Conservation (phyloP, 2,329 filamentous ascomycete species). For the Grosmannia serpens region DNA sequence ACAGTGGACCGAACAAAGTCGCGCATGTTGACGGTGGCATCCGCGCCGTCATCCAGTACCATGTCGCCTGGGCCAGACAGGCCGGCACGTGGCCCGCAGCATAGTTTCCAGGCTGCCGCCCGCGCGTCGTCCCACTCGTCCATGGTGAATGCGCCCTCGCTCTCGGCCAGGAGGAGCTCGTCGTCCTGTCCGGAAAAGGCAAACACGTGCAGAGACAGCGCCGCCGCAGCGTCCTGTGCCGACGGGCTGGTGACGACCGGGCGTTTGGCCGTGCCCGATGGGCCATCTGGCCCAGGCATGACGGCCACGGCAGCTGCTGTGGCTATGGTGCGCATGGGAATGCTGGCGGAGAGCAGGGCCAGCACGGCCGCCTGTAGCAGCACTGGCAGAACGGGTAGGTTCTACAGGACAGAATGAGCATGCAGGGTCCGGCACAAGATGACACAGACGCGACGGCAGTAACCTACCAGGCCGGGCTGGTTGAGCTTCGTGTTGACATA, state of each 20-base stretch:
- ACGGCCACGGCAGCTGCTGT: conserved; percentile 56
- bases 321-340: conserved; percentile 66
- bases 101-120: conserved; percentile 52
- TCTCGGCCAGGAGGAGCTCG: conserved; percentile 67
- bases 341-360: conserved; percentile 67
- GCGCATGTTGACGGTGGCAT: conserved; percentile 34
- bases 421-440: neutral
- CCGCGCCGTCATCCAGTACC: conserved; percentile 30
- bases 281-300: conserved; percentile 38
- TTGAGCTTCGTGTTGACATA: conserved; percentile 48
- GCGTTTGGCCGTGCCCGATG: conserved; percentile 17
- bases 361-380: conserved; percentile 71
- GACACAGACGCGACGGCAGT: neutral
- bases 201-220: conserved; percentile 69
- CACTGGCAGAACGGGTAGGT: conserved; percentile 68
- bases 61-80: conserved; percentile 23
- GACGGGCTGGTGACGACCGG: conserved; percentile 49
- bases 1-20: conserved; percentile 51
- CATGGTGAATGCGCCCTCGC: conserved; percentile 66
- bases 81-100: conserved; percentile 30
- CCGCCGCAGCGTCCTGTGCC: conserved; percentile 46
- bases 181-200: conserved; percentile 65
- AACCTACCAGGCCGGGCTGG: conserved; percentile 45
- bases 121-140: conserved; percentile 65
- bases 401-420: conserved; percentile 31